A percentile compares a stretch with the other conserved stretches of the same genome.
Evolutionary conservation across 768 basidiomycete genomes (phyloP).

Genomic region (Naganishia kalamii): DNA sequence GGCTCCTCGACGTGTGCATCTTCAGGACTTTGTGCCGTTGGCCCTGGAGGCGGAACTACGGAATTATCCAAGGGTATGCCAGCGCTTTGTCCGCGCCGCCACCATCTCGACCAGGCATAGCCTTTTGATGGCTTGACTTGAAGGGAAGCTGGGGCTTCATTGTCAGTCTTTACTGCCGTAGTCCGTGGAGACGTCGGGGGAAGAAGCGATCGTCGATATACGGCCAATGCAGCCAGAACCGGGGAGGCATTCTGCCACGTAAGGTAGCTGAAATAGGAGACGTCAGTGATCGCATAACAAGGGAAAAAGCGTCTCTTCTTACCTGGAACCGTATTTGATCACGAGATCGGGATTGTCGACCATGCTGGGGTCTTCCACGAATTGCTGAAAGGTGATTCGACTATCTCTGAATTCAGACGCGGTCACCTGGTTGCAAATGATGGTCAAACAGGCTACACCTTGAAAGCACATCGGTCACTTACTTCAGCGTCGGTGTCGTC

Average conservation of each 20-base stretch:
- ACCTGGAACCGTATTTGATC: conserved; percentile 68
- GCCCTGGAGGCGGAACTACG: background rate
- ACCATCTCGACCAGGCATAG: conserved; percentile 47
- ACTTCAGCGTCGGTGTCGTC: conserved; percentile 23
- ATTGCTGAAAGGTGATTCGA: conserved; percentile 59
- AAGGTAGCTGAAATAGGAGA: conserved; percentile 56
- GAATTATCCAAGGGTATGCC: conserved; percentile 20
- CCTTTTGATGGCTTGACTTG: conserved; percentile 27
- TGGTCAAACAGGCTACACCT: background rate
- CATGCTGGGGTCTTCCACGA: conserved; percentile 61
- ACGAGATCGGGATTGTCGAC: conserved; percentile 63
- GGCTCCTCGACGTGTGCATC: background rate
- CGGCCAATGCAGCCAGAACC: conserved; percentile 64
- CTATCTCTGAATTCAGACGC: conserved; percentile 55
- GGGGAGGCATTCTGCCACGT: conserved; percentile 68
- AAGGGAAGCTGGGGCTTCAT: conserved; percentile 14
- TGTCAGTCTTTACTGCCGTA: background rate
- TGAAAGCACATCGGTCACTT: background rate
- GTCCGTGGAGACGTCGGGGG: conserved; percentile 27
- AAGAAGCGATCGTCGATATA: conserved; percentile 57
- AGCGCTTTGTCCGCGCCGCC: conserved; percentile 34
- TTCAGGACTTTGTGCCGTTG: background rate
- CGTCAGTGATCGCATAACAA: background rate
- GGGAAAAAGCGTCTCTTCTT: conserved; percentile 32
- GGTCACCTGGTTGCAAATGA: background rate